Conservation (phyloP, 2,329 filamentous ascomycete species). For the Piedraia hortae region DNA sequence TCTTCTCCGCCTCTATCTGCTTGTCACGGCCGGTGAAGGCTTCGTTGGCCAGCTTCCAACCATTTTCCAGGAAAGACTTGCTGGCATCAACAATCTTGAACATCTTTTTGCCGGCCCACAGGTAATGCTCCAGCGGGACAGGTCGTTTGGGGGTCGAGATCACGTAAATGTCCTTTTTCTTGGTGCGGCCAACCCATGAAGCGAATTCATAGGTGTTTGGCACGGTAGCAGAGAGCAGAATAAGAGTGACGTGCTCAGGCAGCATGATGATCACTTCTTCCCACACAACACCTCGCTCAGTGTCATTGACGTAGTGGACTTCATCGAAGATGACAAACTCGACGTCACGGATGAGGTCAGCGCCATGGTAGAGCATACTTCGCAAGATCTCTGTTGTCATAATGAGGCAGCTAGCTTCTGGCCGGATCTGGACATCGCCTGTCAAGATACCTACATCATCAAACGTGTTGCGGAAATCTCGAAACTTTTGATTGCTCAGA, state of each 20-base stretch:
- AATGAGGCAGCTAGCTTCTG: conserved; percentile 90
- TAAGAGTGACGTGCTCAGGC: conserved; percentile 85
- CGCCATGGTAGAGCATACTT: conserved; percentile 92
- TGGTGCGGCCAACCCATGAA: conserved; percentile 91
- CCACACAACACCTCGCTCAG: conserved; percentile 91
- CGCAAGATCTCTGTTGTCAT: conserved; percentile 97
- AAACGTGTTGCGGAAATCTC: conserved; percentile 72
- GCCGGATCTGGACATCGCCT: conserved; percentile 91
- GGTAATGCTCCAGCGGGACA: conserved; percentile 79
- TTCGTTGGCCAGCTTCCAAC: conserved; percentile 83
- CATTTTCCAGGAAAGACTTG: conserved; percentile 71
- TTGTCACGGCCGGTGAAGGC: conserved; percentile 63
- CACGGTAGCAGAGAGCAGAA: conserved; percentile 82
- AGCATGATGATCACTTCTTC: conserved; percentile 99
- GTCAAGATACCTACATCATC: conserved; percentile 93
- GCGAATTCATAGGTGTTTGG: conserved; percentile 96
- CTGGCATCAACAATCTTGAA: conserved; percentile 85
- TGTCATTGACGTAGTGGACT: conserved; percentile 94
- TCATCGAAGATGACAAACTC: conserved; percentile 98
- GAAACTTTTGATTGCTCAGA: conserved; percentile 92
- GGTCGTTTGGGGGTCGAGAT: conserved; percentile 92
- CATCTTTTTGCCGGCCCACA: conserved; percentile 79
- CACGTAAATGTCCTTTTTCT: conserved; percentile 97
- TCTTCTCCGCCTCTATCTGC: conserved; percentile 24
- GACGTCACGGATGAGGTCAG: conserved; percentile 85